Evolutionary conservation across 1,284 basidiomycete species (phyloP).

Genomic region (Microbotryum intermedium): DNA sequence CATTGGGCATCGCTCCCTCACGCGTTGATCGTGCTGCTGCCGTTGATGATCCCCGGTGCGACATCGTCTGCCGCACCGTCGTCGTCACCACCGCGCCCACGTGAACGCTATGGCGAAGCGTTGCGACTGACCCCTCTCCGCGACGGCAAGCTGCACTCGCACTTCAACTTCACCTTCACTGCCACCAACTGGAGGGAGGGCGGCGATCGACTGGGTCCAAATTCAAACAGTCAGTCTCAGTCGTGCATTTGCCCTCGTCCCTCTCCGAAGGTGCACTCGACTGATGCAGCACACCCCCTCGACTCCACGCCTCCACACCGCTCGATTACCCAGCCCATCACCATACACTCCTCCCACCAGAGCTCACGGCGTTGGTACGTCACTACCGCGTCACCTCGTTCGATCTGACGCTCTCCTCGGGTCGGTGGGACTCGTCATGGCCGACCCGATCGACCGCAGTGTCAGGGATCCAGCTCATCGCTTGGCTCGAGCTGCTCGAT

Average conservation of each 20-base stretch:
- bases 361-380: constrained; percentile 73
- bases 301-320: constrained; percentile 1
- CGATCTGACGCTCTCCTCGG: constrained; percentile 50
- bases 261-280: not conserved
- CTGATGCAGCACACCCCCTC: not conserved
- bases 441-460: constrained; percentile 54
- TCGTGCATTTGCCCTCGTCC: not conserved
- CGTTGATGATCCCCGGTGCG: no score
- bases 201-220: constrained; percentile 48
- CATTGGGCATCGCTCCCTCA: no score
- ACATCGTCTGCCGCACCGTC: no score
- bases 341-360: constrained; percentile 73
- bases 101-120: constrained; percentile 47
- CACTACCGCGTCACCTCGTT: constrained; percentile 76
- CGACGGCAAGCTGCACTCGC: constrained; percentile 73
- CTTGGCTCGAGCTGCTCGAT: constrained; percentile 53
- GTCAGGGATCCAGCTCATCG: constrained; percentile 80
- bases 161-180: constrained; percentile 70
- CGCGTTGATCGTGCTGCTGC: no score
- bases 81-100: no score
- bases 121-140: constrained; percentile 63
- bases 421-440: constrained; percentile 25
- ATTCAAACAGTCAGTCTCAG: constrained; percentile 48
- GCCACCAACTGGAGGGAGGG: constrained; percentile 32
- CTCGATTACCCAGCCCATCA: constrained; percentile 53